These are phyloP conservation scores for Ustilago xerochloae DNA, from an alignment of 1,284 basidiomycete genomes.

Conservation along the genomic window DNA sequence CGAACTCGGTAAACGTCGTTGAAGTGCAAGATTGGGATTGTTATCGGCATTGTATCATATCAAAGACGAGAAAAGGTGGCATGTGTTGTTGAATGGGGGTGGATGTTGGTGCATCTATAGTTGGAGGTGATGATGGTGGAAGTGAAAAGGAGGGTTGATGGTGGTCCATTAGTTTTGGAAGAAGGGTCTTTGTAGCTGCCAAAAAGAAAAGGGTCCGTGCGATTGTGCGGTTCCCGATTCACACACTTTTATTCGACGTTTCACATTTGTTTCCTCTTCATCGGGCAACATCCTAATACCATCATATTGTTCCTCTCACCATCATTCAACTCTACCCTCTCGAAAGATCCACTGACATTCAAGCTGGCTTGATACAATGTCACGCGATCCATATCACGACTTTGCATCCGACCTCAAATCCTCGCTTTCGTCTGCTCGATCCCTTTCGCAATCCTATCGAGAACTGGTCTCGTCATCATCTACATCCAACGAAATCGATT, in stretches of 20 bases:
- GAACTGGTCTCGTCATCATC: constrained; percentile 24
- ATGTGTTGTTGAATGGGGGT: not conserved
- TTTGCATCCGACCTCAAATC: constrained; percentile 61
- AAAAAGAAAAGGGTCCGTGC: not conserved
- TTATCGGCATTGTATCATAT: constrained; percentile 24
- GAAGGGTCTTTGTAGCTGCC: not conserved
- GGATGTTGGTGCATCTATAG: not conserved
- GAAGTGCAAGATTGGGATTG: constrained; percentile 59
- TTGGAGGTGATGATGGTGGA: not conserved
- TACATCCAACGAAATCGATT: constrained; percentile 16
- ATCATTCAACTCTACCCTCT: not conserved
- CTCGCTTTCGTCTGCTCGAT: constrained; percentile 49
- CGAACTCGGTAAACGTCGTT: constrained; percentile 62
- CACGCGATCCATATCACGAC: constrained; percentile 64
- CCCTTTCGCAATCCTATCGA: constrained; percentile 44
- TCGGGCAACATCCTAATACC: constrained; percentile 9
- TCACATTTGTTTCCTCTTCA: constrained; percentile 1
- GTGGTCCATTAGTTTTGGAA: not conserved
- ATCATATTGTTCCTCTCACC: not conserved
- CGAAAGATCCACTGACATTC: not conserved
- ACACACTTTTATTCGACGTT: constrained; percentile 9
- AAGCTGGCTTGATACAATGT: too few species aligned
- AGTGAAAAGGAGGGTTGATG: not conserved
- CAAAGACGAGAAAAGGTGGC: not conserved
- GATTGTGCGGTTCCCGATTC: constrained; percentile 11